Percentiles rank a stretch among this genome's conserved stretches.
phyloP scores from a whole-genome alignment of 1,284 basidiomycete species.

The Leccinum fuscescens region DNA sequence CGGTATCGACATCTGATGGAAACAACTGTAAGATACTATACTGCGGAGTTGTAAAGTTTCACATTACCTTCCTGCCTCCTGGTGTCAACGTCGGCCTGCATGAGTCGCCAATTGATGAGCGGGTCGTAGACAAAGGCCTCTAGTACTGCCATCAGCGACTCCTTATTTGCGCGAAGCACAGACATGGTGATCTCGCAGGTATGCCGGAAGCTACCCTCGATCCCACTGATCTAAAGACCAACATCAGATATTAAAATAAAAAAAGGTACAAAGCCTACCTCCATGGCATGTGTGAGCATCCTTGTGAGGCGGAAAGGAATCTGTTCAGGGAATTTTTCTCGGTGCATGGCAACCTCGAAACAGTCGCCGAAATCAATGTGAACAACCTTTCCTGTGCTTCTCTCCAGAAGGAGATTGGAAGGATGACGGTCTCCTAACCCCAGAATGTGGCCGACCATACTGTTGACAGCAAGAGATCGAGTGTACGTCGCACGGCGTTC shows the following conservation, averaged over 20 bases:
- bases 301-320: constrained; percentile 97
- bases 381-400: constrained; percentile 92
- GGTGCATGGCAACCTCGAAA: constrained; percentile 92
- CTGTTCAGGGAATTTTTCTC: constrained; percentile 99
- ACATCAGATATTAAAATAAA: constrained; percentile 11
- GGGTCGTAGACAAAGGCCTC: constrained; percentile 95
- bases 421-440: constrained; percentile 99
- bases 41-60: not conserved
- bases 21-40: not conserved
- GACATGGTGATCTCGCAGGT: constrained; percentile 98
- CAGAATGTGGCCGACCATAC: constrained; percentile 97
- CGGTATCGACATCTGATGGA: constrained; percentile 39
- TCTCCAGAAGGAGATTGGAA: constrained; percentile 91
- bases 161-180: constrained; percentile 95
- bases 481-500: constrained; percentile 97
- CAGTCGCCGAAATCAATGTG: constrained; percentile 98
- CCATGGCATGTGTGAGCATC: constrained; percentile 99
- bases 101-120: constrained; percentile 83
- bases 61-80: constrained; percentile 58
- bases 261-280: constrained; percentile 52
- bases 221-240: constrained; percentile 78
- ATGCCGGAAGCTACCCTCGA: constrained; percentile 95
- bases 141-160: constrained; percentile 95
- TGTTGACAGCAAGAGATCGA: constrained; percentile 91
- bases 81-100: constrained; percentile 70